Evolutionary conservation across 495 filamentous ascomycete genomes (phyloP).

Genomic region (Rusavskia elegans): DNA sequence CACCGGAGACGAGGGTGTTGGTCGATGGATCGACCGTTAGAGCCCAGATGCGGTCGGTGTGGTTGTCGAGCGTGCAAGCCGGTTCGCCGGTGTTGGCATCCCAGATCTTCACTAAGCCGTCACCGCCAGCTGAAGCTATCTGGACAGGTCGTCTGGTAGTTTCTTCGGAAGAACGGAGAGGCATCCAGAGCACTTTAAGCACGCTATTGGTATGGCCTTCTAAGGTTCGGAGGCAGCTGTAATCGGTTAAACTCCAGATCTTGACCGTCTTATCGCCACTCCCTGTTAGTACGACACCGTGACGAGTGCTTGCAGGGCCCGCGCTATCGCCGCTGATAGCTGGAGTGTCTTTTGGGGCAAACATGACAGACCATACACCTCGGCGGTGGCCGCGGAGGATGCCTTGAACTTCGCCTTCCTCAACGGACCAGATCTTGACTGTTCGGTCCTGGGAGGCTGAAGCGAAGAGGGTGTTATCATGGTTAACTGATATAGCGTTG

Average conservation of each 20-base stretch:
- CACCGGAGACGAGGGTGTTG: conserved; percentile 63
- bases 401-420: conserved; percentile 76
- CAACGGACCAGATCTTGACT: conserved; percentile 86
- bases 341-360: conserved; percentile 63
- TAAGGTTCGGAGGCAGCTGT: conserved; percentile 81
- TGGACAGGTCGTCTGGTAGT: conserved; percentile 29
- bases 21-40: conserved; percentile 52
- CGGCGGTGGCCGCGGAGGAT: conserved; percentile 82
- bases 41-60: conserved; percentile 86
- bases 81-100: conserved; percentile 64
- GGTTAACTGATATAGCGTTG: conserved; percentile 75
- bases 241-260: conserved; percentile 86
- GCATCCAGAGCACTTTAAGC: conserved; percentile 83
- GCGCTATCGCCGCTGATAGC: conserved; percentile 53
- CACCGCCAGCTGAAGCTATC: conserved; percentile 76
- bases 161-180: conserved; percentile 27
- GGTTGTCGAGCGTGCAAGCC: conserved; percentile 83
- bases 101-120: conserved; percentile 97
- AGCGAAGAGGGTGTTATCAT: conserved; percentile 58
- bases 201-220: conserved; percentile 94
- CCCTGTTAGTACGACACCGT: conserved; percentile 70
- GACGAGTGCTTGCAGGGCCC: conserved; percentile 39
- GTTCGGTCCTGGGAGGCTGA: conserved; percentile 93
- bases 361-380: conserved; percentile 89
- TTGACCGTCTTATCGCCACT: conserved; percentile 93